phyloP scores from a whole-genome alignment of 1,139 yeast genomes.

The Pichia sp. region DNA sequence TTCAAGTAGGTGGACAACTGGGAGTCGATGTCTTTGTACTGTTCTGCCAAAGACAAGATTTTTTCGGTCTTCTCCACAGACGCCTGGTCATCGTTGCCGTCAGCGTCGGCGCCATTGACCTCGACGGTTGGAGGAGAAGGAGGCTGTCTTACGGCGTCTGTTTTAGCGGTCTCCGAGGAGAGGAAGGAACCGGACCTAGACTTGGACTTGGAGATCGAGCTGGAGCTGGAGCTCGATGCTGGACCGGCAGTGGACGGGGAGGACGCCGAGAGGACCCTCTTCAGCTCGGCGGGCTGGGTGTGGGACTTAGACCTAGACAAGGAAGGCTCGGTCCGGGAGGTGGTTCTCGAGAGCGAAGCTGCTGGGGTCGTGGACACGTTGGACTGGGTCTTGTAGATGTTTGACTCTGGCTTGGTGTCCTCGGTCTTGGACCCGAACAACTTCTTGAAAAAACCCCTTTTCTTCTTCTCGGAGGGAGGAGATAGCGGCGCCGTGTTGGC shows the following conservation, averaged over 20 bases:
- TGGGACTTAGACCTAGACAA: background rate
- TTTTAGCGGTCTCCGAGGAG: background rate
- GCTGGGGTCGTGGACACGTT: background rate
- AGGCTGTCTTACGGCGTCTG: background rate
- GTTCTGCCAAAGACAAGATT: constrained; percentile 18
- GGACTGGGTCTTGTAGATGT: constrained; percentile 5
- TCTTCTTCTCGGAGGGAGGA: constrained; percentile 18
- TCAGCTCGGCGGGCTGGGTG: background rate
- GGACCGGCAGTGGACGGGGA: background rate
- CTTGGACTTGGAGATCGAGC: background rate
- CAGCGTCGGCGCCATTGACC: background rate
- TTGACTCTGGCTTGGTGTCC: constrained; percentile 9
- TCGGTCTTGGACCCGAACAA: constrained; percentile 36
- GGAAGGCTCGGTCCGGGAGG: background rate
- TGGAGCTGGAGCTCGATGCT: background rate
- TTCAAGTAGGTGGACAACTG: constrained; percentile 54
- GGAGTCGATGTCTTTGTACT: constrained; percentile 42
- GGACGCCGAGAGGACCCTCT: background rate
- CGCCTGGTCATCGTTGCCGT: no score
- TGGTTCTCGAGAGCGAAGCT: background rate
- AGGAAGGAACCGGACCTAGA: background rate
- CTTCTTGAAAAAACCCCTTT: constrained; percentile 30
- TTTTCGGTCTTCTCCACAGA: background rate
- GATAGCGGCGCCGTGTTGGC: constrained; percentile 4
- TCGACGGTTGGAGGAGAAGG: background rate